Base-by-base conservation (phyloP, 305 asterid genomes). In the Striga hermonthica region DNA sequence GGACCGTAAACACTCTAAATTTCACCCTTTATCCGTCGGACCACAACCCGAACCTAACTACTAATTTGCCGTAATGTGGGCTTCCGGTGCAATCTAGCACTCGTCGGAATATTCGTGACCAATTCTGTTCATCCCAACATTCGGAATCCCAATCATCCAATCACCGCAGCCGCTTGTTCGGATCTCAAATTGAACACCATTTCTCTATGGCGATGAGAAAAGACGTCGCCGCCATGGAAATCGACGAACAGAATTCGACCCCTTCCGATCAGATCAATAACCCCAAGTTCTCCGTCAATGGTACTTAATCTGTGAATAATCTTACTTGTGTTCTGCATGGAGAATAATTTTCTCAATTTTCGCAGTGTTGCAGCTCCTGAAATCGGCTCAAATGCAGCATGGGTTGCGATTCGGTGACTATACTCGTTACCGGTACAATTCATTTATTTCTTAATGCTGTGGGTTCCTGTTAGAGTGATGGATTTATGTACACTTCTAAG, bases 361-460 rank as follows among this genome's bases (percentile, higher is more conserved):
- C 45, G 48, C 82, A 89, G 98, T 89, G 65, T 80, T 87, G 83
- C 93, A 86, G 79, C 89, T 87, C 14, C 64, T 87, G 84, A 92
- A 89, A 82, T 84, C 94, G 70, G 88, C 96, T 61, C 97, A 92
- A 79, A 83, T 86, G 98, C 97, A 87, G 91, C 97, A 92, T 71
- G 98, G 97, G 39, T 83, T 92, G 83, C 97, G 96, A 28, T 80
- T 84, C 40, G 87, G 97, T 37, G 98, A 92, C 80, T 92, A 92
- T 70, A 68, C 88, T 67, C 95, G 97, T 60, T 92, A 92, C 79
- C 75, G 98, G 98, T 89, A 70, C 9, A 52, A 70, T 69, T 67
- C 49, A 22, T 13, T 65, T 45, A 22, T 13, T 65, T 45, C 36
- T 22, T 45, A 28, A 6, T 70, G 40, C 34, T 71, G 7, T 49